Base-by-base conservation (phyloP, 176 grass and related monocot species). In the Bonia amplexicaulis region DNA sequence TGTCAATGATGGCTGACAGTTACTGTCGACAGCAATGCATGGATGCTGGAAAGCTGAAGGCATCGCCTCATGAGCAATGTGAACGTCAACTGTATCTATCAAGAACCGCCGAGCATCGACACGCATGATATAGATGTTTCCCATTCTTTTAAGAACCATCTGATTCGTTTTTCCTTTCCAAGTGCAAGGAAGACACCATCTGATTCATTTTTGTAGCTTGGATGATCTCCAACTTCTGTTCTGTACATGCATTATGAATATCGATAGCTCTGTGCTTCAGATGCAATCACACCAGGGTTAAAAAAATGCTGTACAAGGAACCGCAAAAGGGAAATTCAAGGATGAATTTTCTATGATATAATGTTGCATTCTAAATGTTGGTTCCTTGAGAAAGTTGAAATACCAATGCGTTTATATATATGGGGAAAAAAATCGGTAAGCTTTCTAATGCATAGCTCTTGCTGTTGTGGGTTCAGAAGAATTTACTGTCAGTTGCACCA, bases 11-110 rank as follows among this genome's bases (percentile, higher is more conserved):
- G 76, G 41, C 90, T 94, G 80, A 88, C 90, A 97, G 90, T 91
- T 97, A 84, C 85, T 92, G 80, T 87, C 85, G 82, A 82, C 89
- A 94, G 88, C 83, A 73, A 79, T 85, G 68, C 73, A 48, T 90
- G 78, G 78, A 85, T 55, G 72, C 19, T 62, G 91, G 88, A 85
- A 84, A 76, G 74, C 74, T 93, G 85, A 93, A 64, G 35, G 15
- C 33, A 35, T 51, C 4, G 8, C 41, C 22, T 49, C 61, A 53
- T 62, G 45, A 69, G 4, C 74, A 6, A 6, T 40, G 17, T 14
- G 57, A 62, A 53, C 17, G 25, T 20, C 47, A 59, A 7, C 42
- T 46, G 20, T 39, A 33, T 9, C 22, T 65, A 10, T 25, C 45
- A 58, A 86, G 78, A 59, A 41, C 19, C 42, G 1, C 39, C 17